Base-by-base conservation (phyloP, 306 rosid genomes). In the Dalbergia cultrata region DNA sequence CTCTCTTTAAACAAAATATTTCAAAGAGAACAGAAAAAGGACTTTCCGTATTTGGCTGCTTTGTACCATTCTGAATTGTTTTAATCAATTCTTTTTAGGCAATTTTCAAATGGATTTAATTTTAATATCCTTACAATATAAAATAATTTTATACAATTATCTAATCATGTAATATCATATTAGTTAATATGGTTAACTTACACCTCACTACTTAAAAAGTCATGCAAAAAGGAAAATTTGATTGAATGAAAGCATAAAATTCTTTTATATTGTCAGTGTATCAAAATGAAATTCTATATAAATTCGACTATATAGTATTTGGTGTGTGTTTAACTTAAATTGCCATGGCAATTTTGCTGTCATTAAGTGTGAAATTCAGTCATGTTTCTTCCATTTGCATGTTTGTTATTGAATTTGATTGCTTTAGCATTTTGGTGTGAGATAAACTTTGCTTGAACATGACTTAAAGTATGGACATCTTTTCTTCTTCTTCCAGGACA, bases 391-490 rank as follows among this genome's bases (percentile, higher is more conserved):
- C 9, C 12, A 58, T 74, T 68, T 82, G 57, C 67, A 68, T 19
- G 69, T 66, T 70, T 63, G 17, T 56, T 43, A 61, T 50, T 78
- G 70, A 60, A 49, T 70, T 41, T 59, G 8, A 59, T 83, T 60
- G 18, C 76, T 75, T 56, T 54, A 74, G 19, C 50, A 12, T 63
- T 44, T 8, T 67, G 76, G 81, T 65, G 73, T 10, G 37, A 44
- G 72, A 59, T 84, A 59, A 80, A 62, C 88, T 85, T 93, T 88
- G 84, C 91, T 90, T 91, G 79, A 71, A 74, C 41, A 22, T 82
- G 86, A 92, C 87, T 78, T 89, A 89, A 91, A 88, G 90, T 66
- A 45, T 61, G 47, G 74, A 68, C 81, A 80, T 64, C 76, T 83
- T 85, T 81, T 85, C 22, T 17, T 50, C 1, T 88, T 17, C 80